These are phyloP conservation scores for Solanum tarapatanum DNA, from an alignment of 257 asterid genomes.

Conservation along the genomic window DNA sequence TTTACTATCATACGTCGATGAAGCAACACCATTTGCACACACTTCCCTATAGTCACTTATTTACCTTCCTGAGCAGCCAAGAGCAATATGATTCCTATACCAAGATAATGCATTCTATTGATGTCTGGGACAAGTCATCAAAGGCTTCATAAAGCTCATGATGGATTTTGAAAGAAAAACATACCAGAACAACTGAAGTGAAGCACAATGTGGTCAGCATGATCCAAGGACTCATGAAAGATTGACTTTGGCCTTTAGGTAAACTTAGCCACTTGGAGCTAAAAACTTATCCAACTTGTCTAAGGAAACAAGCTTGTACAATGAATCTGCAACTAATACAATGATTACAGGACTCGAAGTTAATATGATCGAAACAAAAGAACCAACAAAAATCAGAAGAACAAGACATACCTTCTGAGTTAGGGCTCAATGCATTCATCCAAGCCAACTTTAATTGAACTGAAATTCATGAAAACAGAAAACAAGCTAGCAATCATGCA, in stretches of 20 bases:
- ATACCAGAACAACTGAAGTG: background rate
- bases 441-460: background rate
- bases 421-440: background rate
- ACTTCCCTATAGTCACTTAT: background rate
- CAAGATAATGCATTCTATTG: background rate
- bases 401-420: background rate
- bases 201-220: background rate
- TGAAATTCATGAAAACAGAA: background rate
- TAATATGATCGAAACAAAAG: background rate
- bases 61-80: background rate
- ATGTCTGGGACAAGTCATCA: background rate
- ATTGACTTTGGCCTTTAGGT: background rate
- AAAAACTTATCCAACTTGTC: background rate
- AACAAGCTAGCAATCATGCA: background rate
- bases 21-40: background rate
- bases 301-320: background rate
- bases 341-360: background rate
- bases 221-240: background rate
- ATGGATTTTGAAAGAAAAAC: background rate
- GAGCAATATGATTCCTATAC: background rate
- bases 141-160: background rate
- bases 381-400: background rate
- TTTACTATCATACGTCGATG: background rate
- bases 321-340: background rate
- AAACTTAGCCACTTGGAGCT: background rate